phyloP scores from a whole-genome alignment of 2,329 filamentous ascomycete species.

The Piedraia hortae region DNA sequence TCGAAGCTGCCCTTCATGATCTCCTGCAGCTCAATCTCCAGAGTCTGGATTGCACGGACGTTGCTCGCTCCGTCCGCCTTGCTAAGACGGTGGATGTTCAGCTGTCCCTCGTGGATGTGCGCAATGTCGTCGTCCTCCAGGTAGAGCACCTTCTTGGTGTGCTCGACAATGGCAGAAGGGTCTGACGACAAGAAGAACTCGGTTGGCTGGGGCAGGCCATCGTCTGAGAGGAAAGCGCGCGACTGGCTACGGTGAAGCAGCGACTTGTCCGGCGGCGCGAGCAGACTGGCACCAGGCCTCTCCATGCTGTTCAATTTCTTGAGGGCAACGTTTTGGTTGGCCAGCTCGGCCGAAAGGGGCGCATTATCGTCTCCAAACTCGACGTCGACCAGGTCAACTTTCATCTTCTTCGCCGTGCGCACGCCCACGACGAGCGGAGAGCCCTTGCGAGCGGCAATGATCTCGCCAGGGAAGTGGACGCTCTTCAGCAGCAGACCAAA shows the following conservation, averaged over 20 bases:
- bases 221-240: slow-evolving; percentile 93
- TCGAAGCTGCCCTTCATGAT: slow-evolving; percentile 99
- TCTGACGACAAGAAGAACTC: slow-evolving; percentile 99
- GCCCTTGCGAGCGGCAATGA: slow-evolving; percentile 93
- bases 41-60: slow-evolving; percentile 89
- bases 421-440: slow-evolving; percentile 94
- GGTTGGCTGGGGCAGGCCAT: slow-evolving; percentile 89
- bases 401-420: slow-evolving; percentile 95
- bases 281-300: slow-evolving; percentile 36
- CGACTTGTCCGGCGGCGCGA: slow-evolving; percentile 87
- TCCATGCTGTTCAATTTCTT: slow-evolving; percentile 34
- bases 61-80: slow-evolving; percentile 96
- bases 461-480: slow-evolving; percentile 91
- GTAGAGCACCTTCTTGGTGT: slow-evolving; percentile 99
- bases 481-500: slow-evolving; percentile 96
- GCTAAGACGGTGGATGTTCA: slow-evolving; percentile 94
- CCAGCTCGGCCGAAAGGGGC: slow-evolving; percentile 70
- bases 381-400: slow-evolving; percentile 98
- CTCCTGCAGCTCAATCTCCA: slow-evolving; percentile 96
- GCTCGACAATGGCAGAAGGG: slow-evolving; percentile 92
- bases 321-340: slow-evolving; percentile 83
- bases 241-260: slow-evolving; percentile 96
- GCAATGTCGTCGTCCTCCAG: slow-evolving; percentile 98
- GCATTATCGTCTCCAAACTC: slow-evolving; percentile 74
- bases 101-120: slow-evolving; percentile 93